These are phyloP conservation scores for Cercospora sp. DNA, from an alignment of 2,329 filamentous ascomycete species.

Conservation along the genomic window DNA sequence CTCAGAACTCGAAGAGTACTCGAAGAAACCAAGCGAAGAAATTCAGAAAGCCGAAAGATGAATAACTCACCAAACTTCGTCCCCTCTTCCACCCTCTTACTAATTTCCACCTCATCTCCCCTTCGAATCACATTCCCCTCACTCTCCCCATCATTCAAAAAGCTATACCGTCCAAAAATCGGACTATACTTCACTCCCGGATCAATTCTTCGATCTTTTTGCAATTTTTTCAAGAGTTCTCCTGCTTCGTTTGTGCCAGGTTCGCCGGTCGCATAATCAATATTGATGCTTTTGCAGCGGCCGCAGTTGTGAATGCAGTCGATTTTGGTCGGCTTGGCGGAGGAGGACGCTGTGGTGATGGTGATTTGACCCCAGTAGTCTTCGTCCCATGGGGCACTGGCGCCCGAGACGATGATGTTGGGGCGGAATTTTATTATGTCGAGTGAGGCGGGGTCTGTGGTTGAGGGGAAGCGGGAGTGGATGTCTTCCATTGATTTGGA, in stretches of 20 bases:
- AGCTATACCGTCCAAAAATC: slow-evolving; percentile 52
- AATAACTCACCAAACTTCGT: slow-evolving; percentile 47
- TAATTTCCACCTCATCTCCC: slow-evolving; percentile 48
- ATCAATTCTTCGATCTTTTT: slow-evolving; percentile 49
- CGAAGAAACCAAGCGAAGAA: too few species aligned
- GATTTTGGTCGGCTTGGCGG: slow-evolving; percentile 31
- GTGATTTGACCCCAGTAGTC: slow-evolving; percentile 48
- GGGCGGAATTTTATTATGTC: slow-evolving; percentile 51
- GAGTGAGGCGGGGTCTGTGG: slow-evolving; percentile 25
- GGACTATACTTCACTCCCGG: slow-evolving; percentile 48
- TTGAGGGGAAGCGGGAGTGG: slow-evolving; percentile 44
- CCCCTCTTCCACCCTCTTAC: slow-evolving; percentile 42
- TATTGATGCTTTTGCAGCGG: slow-evolving; percentile 49
- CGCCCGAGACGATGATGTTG: slow-evolving; percentile 48
- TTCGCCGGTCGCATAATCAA: slow-evolving; percentile 50
- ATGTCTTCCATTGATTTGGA: slow-evolving; percentile 69
- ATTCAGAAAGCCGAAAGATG: background rate
- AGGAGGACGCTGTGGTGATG: slow-evolving; percentile 23
- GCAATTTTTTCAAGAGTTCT: slow-evolving; percentile 48
- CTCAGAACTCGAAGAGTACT: too few species aligned
- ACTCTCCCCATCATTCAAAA: slow-evolving; percentile 37
- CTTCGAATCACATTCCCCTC: slow-evolving; percentile 40
- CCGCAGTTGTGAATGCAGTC: slow-evolving; percentile 49
- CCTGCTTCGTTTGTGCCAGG: slow-evolving; percentile 42
- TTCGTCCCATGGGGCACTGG: slow-evolving; percentile 46